phyloP scores from a whole-genome alignment of 1,139 yeast species.

The Spathaspora sp. region DNA sequence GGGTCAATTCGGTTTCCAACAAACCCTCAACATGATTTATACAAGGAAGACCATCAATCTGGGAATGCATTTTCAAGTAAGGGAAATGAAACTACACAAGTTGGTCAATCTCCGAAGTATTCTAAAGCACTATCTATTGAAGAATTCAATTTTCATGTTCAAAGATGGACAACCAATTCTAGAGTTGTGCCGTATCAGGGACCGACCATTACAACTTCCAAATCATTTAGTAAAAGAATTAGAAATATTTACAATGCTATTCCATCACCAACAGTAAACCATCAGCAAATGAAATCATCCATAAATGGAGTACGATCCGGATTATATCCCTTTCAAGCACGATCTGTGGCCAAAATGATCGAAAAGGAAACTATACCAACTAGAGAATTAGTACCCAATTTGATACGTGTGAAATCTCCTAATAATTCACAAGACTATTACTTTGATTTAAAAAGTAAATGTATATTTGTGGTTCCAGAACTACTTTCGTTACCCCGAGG shows the following conservation, averaged over 20 bases:
- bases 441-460: slow-evolving; percentile 32
- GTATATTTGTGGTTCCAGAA: slow-evolving; percentile 35
- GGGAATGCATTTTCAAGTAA: neutral
- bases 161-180: slow-evolving; percentile 26
- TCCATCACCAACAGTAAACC: slow-evolving; percentile 33
- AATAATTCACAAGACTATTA: slow-evolving; percentile 18
- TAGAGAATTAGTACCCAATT: slow-evolving; percentile 43
- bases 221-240: slow-evolving; percentile 21
- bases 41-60: neutral
- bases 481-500: slow-evolving; percentile 53
- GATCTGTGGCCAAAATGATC: slow-evolving; percentile 59
- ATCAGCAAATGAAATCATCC: slow-evolving; percentile 7
- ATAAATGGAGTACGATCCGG: slow-evolving; percentile 51
- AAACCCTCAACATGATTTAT: neutral
- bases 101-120: too few species aligned
- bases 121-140: slow-evolving; percentile 1
- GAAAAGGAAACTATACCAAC: slow-evolving; percentile 45
- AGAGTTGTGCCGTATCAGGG: neutral
- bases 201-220: slow-evolving; percentile 1
- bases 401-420: slow-evolving; percentile 26
- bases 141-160: slow-evolving; percentile 8
- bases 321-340: slow-evolving; percentile 57
- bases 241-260: slow-evolving; percentile 37
- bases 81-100: neutral
- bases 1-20: neutral